A percentile compares a stretch with the other conserved stretches of the same genome.
Evolutionary conservation across 2,329 filamentous ascomycete genomes (phyloP).

Genomic region (Dendryphion nanum): DNA sequence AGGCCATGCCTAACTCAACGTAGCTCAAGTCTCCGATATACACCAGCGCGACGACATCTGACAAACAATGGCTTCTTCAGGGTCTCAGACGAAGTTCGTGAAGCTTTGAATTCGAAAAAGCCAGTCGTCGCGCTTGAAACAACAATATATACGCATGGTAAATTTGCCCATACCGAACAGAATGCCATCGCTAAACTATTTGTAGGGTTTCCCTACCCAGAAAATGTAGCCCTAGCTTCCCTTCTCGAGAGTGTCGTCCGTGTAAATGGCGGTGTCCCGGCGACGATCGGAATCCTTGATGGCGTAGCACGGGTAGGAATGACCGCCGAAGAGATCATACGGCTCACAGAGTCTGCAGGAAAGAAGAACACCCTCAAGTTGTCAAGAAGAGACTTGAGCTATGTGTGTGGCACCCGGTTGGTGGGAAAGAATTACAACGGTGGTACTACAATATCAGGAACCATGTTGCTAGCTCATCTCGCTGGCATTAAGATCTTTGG

Average conservation of each 20-base stretch:
- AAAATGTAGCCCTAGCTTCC: conserved; percentile 73
- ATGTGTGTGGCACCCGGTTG: conserved; percentile 71
- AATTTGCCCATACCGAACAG: too few species aligned
- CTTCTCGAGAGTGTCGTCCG: conserved; percentile 80
- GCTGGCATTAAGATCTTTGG: conserved; percentile 92
- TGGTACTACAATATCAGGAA: conserved; percentile 90
- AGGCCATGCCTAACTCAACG: conserved; percentile 14
- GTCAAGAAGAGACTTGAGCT: conserved; percentile 82
- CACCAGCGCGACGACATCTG: conserved; percentile 21
- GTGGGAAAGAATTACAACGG: conserved; percentile 71
- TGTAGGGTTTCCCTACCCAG: conserved; percentile 69
- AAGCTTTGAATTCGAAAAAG: conserved; percentile 70
- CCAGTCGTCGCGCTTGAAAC: conserved; percentile 93
- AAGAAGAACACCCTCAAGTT: conserved; percentile 73
- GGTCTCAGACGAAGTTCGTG: conserved; percentile 78
- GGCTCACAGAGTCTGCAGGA: conserved; percentile 65
- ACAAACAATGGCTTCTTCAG: conserved; percentile 57
- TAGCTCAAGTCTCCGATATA: not conserved
- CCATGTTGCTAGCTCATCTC: conserved; percentile 82
- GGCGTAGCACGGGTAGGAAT: conserved; percentile 82
- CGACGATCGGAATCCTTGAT: conserved; percentile 84
- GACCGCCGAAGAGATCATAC: conserved; percentile 66
- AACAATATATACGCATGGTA: conserved; percentile 95
- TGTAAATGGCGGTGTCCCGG: conserved; percentile 73
- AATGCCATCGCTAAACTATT: too few species aligned